These are phyloP conservation scores for Plantago major DNA, from an alignment of 257 asterid genomes.

Conservation along the genomic window DNA sequence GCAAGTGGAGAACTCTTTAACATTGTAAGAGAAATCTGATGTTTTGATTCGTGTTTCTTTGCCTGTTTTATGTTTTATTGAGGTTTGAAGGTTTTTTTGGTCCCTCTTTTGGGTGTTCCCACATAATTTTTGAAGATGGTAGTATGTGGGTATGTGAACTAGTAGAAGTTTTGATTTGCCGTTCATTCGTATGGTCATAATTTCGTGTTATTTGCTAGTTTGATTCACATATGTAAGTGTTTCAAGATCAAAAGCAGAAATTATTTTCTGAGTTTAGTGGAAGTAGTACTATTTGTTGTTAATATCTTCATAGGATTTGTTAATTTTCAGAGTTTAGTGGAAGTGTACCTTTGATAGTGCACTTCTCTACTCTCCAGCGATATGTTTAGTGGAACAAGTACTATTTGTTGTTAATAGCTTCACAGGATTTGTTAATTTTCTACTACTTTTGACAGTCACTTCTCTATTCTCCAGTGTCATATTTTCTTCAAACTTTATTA, in stretches of 20 bases:
- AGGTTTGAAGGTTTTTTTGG: not conserved
- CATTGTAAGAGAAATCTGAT: constrained; percentile 13
- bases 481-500: no score
- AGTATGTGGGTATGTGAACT: not conserved
- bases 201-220: no score
- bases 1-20: not conserved
- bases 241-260: no score
- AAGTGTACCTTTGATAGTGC: no score
- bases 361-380: no score
- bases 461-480: not conserved
- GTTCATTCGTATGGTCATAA: not conserved
- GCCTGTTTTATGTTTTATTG: not conserved
- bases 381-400: no score
- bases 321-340: no score
- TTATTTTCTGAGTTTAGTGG: not conserved
- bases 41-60: constrained; percentile 1
- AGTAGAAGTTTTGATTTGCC: constrained; percentile 8
- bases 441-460: not conserved
- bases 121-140: not conserved
- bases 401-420: no score
- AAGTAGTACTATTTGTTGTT: not conserved
- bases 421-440: no score
- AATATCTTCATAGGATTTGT: not conserved
- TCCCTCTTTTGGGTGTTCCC: constrained; percentile 4
- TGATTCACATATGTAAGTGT: no score